Percentiles rank a stretch among this genome's conserved stretches.
Conservation (phyloP, 495 filamentous ascomycete genomes). For the Penicillium samsonianum region DNA sequence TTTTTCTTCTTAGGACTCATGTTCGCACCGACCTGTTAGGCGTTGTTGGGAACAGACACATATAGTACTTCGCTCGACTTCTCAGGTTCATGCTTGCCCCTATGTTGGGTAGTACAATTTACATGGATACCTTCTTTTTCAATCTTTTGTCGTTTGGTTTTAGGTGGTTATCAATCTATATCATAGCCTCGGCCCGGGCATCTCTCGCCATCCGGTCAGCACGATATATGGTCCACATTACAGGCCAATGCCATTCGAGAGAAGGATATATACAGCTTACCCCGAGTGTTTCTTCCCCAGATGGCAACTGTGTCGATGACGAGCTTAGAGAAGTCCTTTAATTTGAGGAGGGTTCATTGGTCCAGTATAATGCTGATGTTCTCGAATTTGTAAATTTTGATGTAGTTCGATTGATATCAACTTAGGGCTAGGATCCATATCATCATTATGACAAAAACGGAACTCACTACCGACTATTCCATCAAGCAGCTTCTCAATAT, state of each 20-base stretch:
- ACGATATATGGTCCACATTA: not conserved
- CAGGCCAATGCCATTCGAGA: slow-evolving; percentile 32
- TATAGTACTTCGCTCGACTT: slow-evolving; percentile 3
- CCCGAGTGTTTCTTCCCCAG: too few species aligned
- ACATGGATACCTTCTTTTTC: not conserved
- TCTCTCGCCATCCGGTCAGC: not conserved
- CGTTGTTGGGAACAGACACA: not conserved
- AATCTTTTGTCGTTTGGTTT: not conserved
- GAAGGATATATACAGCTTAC: not conserved
- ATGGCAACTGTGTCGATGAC: too few species aligned
- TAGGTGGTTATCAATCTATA: not conserved
- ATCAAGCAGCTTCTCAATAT: not conserved
- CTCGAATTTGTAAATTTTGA: too few species aligned
- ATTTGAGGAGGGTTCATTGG: too few species aligned
- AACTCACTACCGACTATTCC: slow-evolving; percentile 11
- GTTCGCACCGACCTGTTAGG: not conserved
- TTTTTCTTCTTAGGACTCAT: not conserved
- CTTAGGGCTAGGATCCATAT: slow-evolving; percentile 8
- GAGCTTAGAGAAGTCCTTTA: too few species aligned
- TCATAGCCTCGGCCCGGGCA: not conserved
- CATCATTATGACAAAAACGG: slow-evolving; percentile 23
- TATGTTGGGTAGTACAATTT: not conserved
- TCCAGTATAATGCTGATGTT: too few species aligned
- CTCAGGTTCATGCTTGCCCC: not conserved
- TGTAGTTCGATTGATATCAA: too few species aligned